phyloP scores from a whole-genome alignment of 352 stramenopile species.

The Phytopythium cucurbitacearum region DNA sequence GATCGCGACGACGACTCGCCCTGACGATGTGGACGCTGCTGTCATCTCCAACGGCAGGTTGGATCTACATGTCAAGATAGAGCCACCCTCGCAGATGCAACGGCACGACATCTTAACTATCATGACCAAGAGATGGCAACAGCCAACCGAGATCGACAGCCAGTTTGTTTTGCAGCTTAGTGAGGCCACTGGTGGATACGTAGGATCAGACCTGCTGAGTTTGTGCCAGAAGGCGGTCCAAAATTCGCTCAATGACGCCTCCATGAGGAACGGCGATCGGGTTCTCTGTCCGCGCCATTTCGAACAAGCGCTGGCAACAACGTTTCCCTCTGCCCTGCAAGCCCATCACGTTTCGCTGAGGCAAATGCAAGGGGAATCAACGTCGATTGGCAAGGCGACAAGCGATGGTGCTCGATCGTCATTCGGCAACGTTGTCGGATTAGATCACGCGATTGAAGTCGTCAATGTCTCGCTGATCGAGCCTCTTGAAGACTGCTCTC shows the following conservation, averaged over 20 bases:
- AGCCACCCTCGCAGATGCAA: slow-evolving; percentile 90
- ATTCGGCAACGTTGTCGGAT: slow-evolving; percentile 92
- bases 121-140: slow-evolving; percentile 84
- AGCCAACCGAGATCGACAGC: slow-evolving; percentile 21
- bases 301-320: slow-evolving; percentile 87
- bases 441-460: slow-evolving; percentile 95
- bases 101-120: slow-evolving; percentile 91
- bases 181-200: slow-evolving; percentile 95
- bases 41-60: slow-evolving; percentile 95
- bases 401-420: not conserved
- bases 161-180: slow-evolving; percentile 89
- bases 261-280: slow-evolving; percentile 3
- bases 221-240: slow-evolving; percentile 75
- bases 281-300: slow-evolving; percentile 37
- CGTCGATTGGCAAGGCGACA: slow-evolving; percentile 16
- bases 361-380: slow-evolving; percentile 26
- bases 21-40: slow-evolving; percentile 86
- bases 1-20: slow-evolving; percentile 69
- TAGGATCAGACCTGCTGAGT: slow-evolving; percentile 78
- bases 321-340: slow-evolving; percentile 95
- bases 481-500: slow-evolving; percentile 93
- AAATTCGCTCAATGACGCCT: slow-evolving; percentile 43
- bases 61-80: slow-evolving; percentile 94
- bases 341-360: slow-evolving; percentile 91
- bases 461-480: slow-evolving; percentile 97